phyloP scores from a whole-genome alignment of 2,329 filamentous ascomycete genomes.

The Fulvia fulva region DNA sequence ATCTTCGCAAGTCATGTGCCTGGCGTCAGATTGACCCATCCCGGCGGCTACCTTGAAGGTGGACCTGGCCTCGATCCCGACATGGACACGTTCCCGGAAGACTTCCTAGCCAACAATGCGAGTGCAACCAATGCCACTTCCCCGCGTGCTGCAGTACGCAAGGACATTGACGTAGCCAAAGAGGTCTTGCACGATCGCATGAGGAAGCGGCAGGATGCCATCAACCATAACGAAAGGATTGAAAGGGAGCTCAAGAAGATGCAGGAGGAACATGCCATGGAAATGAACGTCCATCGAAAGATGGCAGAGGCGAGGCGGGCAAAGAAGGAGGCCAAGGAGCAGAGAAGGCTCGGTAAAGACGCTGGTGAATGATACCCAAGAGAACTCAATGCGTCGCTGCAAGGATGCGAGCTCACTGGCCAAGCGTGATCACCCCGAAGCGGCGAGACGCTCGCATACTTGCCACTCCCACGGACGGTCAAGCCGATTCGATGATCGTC shows the following conservation, averaged over 20 bases:
- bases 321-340: slow-evolving; percentile 35
- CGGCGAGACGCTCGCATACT: background rate
- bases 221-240: slow-evolving; percentile 41
- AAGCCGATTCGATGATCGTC: no score
- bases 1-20: slow-evolving; percentile 42
- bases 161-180: slow-evolving; percentile 29
- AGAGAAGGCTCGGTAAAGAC: slow-evolving; percentile 21
- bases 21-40: slow-evolving; percentile 44
- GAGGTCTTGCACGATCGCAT: slow-evolving; percentile 33
- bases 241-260: slow-evolving; percentile 42
- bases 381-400: no score
- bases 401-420: background rate
- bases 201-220: slow-evolving; percentile 35
- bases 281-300: slow-evolving; percentile 43
- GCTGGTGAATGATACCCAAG: slow-evolving; percentile 2
- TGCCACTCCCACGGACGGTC: no score
- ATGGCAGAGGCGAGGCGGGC: slow-evolving; percentile 38
- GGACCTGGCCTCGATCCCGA: slow-evolving; percentile 42
- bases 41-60: slow-evolving; percentile 46
- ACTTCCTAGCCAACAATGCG: slow-evolving; percentile 37
- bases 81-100: slow-evolving; percentile 36
- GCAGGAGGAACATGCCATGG: slow-evolving; percentile 42
- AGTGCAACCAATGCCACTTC: slow-evolving; percentile 35
- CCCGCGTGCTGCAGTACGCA: slow-evolving; percentile 30
- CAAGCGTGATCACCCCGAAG: background rate